Base-by-base conservation (phyloP, 2,329 filamentous ascomycete genomes). In the Juglanconis sp. region DNA sequence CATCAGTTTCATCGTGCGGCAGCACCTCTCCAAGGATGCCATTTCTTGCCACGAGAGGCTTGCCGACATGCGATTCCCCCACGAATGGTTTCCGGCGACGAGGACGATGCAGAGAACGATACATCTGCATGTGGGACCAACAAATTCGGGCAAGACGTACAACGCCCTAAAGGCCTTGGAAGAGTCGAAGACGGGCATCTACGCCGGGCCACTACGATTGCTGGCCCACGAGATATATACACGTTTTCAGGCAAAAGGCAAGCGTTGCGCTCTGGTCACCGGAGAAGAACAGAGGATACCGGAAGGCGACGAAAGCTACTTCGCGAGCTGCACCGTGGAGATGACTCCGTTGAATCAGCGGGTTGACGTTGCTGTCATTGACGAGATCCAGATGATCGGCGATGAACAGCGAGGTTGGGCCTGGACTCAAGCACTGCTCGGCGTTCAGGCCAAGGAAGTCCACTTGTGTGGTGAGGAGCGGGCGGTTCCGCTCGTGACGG, bases 131-230 rank as follows among this genome's bases (percentile, higher is more conserved):
- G 92, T 99, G 53, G 95, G 95, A 0, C 95, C 95, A 1, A 99
- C 95, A 2, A 99, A 99, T 73, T 98, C 95, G 0, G 95, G 95
- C 60, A 99, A 99, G 79, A 99, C 96, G 0, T 99, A 98, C 71
- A 89, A 92, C 71, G 96, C 95, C 0, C 77, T 99, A 64, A 88
- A 96, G 74, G 87, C 89, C 11, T 81, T 99, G 10, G 91, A 97
- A 71, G 80, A 85, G 53, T 88, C 89, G 2, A 81, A 87, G 35
- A 82, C 80, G 8, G 95, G 95, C 44, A 87, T 96, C 53, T 99
- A 98, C 71, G 92, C 94, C 3, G 95, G 96, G 0, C 95, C 95
- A 0, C 77, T 99, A 49, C 85, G 95, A 53, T 77, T 99, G 51
- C 81, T 99, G 34, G 95, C 95, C 0, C 93, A 96, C 69, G 95